Evolutionary conservation across 2,329 filamentous ascomycete genomes (phyloP).

Genomic region (Penicillium nordicum): DNA sequence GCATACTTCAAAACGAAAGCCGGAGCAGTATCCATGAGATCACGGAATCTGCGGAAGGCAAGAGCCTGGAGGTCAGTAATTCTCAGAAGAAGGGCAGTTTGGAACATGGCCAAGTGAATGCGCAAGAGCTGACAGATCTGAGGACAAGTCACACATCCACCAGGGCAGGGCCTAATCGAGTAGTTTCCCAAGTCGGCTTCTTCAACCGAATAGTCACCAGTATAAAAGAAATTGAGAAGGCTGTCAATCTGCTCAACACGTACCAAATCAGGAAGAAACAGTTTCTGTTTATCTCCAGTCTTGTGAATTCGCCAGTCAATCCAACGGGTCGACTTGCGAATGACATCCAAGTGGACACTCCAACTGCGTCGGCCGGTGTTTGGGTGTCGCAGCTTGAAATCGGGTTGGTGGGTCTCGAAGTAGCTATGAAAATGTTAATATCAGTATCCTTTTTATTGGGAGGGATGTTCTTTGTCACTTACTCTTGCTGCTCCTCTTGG

Average conservation of each 20-base stretch:
- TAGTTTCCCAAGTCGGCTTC: not conserved
- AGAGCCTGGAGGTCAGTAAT: constrained; percentile 12
- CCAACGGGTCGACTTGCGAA: not conserved
- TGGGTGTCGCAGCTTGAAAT: not conserved
- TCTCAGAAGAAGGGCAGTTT: constrained; percentile 8
- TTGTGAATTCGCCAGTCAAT: not conserved
- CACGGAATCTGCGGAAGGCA: constrained; percentile 3
- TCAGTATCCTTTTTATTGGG: not conserved
- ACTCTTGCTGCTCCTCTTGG: not conserved
- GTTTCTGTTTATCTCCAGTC: not conserved
- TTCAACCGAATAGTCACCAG: constrained; percentile 12
- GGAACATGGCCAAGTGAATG: constrained; percentile 13
- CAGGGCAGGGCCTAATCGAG: not conserved
- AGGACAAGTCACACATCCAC: constrained; percentile 5
- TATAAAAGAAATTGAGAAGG: constrained; percentile 12
- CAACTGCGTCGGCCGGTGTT: not conserved
- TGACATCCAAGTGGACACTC: not conserved
- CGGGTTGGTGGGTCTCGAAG: not conserved
- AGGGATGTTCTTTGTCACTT: not conserved
- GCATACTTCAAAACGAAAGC: constrained; percentile 3
- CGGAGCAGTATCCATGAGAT: constrained; percentile 7
- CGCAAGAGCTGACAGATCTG: constrained; percentile 8
- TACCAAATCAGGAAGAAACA: not conserved
- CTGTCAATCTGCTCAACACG: not conserved
- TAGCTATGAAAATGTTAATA: not conserved